Evolutionary conservation across 768 basidiomycete genomes (phyloP).

Genomic region (Suillus plorans): DNA sequence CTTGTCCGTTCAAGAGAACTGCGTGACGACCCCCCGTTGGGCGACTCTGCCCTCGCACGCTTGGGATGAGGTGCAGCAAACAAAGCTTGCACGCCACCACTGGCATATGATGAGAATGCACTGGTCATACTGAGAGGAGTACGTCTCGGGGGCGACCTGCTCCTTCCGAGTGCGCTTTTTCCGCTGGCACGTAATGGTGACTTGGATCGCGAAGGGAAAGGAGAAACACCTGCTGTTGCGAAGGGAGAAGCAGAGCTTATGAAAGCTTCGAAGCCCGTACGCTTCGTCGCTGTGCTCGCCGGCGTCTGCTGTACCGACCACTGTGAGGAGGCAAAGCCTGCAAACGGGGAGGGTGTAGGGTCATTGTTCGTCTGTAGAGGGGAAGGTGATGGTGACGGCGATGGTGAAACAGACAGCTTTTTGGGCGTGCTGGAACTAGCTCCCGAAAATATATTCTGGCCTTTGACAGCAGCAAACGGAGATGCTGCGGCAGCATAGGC

Average conservation of each 20-base stretch:
- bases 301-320: constrained; percentile 17
- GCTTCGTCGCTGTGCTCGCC: constrained; percentile 43
- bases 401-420: constrained; percentile 29
- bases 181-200: constrained; percentile 42
- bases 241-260: constrained; percentile 53
- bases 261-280: constrained; percentile 59
- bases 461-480: constrained; percentile 73
- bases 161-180: constrained; percentile 34
- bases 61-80: constrained; percentile 45
- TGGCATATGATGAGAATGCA: constrained; percentile 64
- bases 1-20: constrained; percentile 45
- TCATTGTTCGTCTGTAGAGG: constrained; percentile 22
- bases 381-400: constrained; percentile 17
- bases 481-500: constrained; percentile 75
- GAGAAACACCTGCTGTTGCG: constrained; percentile 30
- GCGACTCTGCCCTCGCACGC: constrained; percentile 53
- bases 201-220: constrained; percentile 42
- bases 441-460: constrained; percentile 50
- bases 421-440: constrained; percentile 21
- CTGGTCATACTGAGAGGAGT: constrained; percentile 40
- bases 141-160: constrained; percentile 58
- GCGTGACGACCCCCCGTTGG: constrained; percentile 40
- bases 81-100: constrained; percentile 49
- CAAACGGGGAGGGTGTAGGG: constrained; percentile 22
- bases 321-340: constrained; percentile 18